Conservation (phyloP, 495 filamentous ascomycete genomes). For the Thermothielavioides terrestris region DNA sequence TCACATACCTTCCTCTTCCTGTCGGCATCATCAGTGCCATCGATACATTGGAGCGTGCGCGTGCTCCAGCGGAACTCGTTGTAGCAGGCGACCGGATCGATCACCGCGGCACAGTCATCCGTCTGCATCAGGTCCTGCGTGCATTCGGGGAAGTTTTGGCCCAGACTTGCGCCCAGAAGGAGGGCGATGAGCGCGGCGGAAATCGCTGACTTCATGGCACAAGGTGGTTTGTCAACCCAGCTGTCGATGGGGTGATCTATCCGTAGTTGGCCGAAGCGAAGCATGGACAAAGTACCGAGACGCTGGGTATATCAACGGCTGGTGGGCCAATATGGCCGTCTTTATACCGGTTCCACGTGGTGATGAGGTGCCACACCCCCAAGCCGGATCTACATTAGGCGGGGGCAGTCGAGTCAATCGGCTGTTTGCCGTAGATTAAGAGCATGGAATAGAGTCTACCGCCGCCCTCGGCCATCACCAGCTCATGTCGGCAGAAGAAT, state of each 20-base stretch:
- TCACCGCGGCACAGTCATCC: conserved; percentile 36
- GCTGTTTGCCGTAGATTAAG: conserved; percentile 1
- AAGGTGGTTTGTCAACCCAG: background rate
- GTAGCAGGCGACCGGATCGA: conserved; percentile 38
- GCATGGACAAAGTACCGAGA: background rate
- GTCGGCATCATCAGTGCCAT: conserved; percentile 28
- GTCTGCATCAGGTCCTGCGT: conserved; percentile 25
- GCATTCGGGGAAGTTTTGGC: conserved; percentile 27
- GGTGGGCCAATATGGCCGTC: background rate
- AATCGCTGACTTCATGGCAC: conserved; percentile 24
- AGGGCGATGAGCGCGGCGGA: conserved; percentile 17
- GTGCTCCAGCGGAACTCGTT: conserved; percentile 33
- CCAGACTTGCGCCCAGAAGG: conserved; percentile 17
- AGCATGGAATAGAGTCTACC: background rate
- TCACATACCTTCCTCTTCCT: conserved; percentile 24
- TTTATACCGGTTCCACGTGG: background rate
- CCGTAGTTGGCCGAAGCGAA: background rate
- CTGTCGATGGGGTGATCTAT: background rate
- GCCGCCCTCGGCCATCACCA: background rate
- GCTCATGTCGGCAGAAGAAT: background rate
- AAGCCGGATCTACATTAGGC: background rate
- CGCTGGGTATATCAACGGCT: background rate
- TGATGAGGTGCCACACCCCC: conserved; percentile 1
- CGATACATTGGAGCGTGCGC: conserved; percentile 34
- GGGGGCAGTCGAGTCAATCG: conserved; percentile 1